Evolutionary conservation across 2,329 filamentous ascomycete species (phyloP).

Genomic region (Colletotrichum liaoningense): DNA sequence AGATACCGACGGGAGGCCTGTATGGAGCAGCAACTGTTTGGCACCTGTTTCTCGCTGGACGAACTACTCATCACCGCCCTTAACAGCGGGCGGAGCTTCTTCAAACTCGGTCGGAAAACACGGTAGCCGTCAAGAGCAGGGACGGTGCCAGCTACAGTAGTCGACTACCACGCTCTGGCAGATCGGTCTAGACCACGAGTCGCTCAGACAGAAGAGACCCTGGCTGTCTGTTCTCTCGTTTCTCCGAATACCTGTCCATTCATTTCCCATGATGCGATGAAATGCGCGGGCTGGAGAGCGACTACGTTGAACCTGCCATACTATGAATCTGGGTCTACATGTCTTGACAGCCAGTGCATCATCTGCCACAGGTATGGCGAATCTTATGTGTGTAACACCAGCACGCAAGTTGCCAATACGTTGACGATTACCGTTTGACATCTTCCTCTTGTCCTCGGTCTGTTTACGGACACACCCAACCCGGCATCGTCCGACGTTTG

Average conservation of each 20-base stretch:
- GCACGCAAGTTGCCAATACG: neutral
- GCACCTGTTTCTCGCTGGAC: constrained; percentile 10
- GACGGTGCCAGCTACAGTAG: constrained; percentile 12
- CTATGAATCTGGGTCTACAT: constrained; percentile 2
- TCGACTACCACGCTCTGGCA: constrained; percentile 1
- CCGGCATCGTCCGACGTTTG: constrained; percentile 21
- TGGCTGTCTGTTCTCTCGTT: neutral
- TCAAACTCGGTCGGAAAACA: neutral
- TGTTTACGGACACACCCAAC: constrained; percentile 20
- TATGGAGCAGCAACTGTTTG: neutral
- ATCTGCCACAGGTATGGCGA: constrained; percentile 22
- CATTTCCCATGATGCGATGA: constrained; percentile 4
- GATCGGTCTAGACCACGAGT: constrained; percentile 18
- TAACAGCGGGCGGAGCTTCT: neutral
- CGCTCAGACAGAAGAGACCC: neutral
- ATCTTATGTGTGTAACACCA: neutral
- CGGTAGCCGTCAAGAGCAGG: constrained; percentile 9
- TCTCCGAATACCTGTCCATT: neutral
- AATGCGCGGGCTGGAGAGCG: neutral
- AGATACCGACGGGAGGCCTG: neutral
- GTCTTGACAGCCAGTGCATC: constrained; percentile 1
- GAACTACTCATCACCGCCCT: neutral
- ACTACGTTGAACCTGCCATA: constrained; percentile 27
- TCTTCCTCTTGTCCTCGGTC: neutral
- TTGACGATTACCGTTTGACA: neutral